Evolutionary conservation across 768 basidiomycete genomes (phyloP).

Genomic region (Boletus subparvulus): DNA sequence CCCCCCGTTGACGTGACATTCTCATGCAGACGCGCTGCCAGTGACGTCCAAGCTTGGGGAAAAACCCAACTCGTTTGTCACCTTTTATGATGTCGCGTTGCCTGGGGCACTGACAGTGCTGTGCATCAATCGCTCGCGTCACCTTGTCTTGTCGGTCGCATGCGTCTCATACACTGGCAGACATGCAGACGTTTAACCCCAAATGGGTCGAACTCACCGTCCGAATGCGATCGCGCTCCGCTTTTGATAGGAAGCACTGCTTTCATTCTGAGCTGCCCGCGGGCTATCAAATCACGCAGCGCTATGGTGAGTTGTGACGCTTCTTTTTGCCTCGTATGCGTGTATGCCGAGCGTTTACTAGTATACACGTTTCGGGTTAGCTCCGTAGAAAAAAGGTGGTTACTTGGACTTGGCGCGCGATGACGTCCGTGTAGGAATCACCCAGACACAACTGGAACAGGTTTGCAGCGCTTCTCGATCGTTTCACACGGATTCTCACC

Average conservation of each 20-base stretch:
- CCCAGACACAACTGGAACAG: constrained; percentile 96
- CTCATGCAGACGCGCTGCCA: constrained; percentile 38
- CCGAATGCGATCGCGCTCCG: constrained; percentile 77
- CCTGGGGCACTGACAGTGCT: constrained; percentile 89
- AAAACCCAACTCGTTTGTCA: constrained; percentile 70
- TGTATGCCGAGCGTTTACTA: constrained; percentile 38
- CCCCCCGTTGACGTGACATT: background rate
- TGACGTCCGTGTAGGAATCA: constrained; percentile 65
- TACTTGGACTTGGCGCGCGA: constrained; percentile 45
- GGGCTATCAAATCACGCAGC: constrained; percentile 97
- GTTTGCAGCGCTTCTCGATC: constrained; percentile 40
- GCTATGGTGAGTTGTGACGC: constrained; percentile 59
- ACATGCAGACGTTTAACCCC: constrained; percentile 45
- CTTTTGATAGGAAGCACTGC: constrained; percentile 97
- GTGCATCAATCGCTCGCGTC: constrained; percentile 20
- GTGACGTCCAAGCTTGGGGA: constrained; percentile 48
- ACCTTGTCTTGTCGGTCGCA: background rate
- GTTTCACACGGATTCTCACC: background rate
- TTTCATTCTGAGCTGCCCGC: constrained; percentile 94
- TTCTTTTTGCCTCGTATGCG: background rate
- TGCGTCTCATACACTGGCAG: background rate
- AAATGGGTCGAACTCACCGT: constrained; percentile 77
- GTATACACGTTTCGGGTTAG: constrained; percentile 38
- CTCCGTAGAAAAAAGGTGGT: constrained; percentile 76
- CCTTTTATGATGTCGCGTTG: constrained; percentile 82